These are phyloP conservation scores for Fraxinus paxiana DNA, from an alignment of 305 asterid genomes.

Conservation along the genomic window DNA sequence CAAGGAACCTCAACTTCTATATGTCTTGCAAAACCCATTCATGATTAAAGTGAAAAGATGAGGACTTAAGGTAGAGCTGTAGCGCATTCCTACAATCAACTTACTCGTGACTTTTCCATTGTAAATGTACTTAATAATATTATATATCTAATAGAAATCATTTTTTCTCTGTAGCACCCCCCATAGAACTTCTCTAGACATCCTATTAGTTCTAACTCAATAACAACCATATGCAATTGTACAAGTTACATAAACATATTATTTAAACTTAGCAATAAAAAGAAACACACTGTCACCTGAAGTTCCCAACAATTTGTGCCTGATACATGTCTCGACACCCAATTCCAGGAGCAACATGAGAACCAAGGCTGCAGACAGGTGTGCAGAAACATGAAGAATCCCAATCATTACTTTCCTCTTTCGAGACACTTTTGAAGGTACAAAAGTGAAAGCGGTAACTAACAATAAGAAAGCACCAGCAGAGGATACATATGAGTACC, in stretches of 20 bases:
- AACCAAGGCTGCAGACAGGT: conserved; percentile 88
- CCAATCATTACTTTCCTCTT: conserved; percentile 70
- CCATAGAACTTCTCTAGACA: neutral
- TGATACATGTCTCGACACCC: conserved; percentile 86
- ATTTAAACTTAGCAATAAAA: conserved; percentile 11
- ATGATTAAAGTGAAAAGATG: neutral
- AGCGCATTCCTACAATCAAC: neutral
- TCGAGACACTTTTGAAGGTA: conserved; percentile 79
- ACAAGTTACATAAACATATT: neutral
- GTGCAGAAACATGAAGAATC: conserved; percentile 84
- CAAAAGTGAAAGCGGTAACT: conserved; percentile 66
- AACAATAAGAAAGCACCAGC: conserved; percentile 68
- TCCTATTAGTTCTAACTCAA: neutral
- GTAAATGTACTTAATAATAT: neutral
- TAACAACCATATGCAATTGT: neutral
- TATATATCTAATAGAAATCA: neutral
- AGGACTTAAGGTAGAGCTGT: neutral
- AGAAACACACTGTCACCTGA: conserved; percentile 47
- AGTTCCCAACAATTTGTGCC: conserved; percentile 78
- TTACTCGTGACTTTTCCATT: neutral
- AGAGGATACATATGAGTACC: conserved; percentile 66
- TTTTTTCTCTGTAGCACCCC: neutral
- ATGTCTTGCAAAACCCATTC: neutral
- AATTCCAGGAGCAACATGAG: conserved; percentile 89
- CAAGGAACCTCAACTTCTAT: neutral